These are phyloP conservation scores for Trichoderma breve DNA, from an alignment of 2,329 filamentous ascomycete species.

Conservation along the genomic window DNA sequence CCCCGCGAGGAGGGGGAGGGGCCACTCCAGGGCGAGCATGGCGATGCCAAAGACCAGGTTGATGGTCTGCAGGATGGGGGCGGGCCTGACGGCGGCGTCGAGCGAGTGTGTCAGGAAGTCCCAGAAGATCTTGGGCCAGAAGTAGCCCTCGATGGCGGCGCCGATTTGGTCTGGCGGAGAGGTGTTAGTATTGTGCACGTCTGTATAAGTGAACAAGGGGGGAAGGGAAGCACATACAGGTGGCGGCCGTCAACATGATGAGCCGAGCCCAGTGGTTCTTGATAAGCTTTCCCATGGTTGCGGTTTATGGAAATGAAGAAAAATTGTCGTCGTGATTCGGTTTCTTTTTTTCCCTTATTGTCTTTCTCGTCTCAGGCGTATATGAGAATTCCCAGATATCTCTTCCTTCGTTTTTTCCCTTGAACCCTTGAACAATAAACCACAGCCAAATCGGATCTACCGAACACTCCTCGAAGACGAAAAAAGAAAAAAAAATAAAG, in stretches of 20 bases:
- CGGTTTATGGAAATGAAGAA: neutral
- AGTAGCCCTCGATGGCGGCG: conserved; percentile 81
- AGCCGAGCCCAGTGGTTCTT: conserved; percentile 99
- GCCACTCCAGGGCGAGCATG: conserved; percentile 88
- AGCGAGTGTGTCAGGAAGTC: conserved; percentile 92
- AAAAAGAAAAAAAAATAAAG: conserved; percentile 27
- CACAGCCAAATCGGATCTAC: conserved; percentile 27
- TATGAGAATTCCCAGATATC: neutral
- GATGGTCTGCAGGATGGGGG: conserved; percentile 86
- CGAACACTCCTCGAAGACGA: conserved; percentile 23
- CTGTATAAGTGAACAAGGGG: no score
- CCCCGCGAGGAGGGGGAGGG: conserved; percentile 73
- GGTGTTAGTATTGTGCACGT: neutral
- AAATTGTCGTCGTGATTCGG: neutral
- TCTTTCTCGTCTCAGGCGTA: neutral
- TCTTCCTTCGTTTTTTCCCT: neutral
- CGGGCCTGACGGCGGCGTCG: conserved; percentile 78
- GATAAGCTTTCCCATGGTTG: conserved; percentile 89
- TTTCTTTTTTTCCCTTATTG: neutral
- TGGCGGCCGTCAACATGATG: conserved; percentile 81
- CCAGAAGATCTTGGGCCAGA: conserved; percentile 99
- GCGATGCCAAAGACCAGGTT: conserved; percentile 80
- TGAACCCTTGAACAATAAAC: neutral
- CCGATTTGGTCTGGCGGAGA: conserved; percentile 74
- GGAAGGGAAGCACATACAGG: conserved; percentile 54